phyloP scores from a whole-genome alignment of 805 yeast genomes.

The Priceomyces medius region DNA sequence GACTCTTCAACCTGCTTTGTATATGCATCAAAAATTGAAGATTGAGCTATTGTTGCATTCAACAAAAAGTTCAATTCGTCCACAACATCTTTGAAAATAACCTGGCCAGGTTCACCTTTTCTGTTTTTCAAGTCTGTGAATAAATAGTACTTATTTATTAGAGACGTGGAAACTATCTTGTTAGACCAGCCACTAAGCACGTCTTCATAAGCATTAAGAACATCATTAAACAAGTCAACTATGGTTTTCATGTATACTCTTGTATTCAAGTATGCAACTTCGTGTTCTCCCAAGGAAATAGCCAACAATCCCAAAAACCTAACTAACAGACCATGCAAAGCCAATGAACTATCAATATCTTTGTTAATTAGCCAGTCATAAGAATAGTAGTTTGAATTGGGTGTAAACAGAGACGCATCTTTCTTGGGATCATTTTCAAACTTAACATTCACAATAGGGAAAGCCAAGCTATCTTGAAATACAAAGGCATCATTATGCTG shows the following conservation, averaged over 20 bases:
- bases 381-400: constrained; percentile 35
- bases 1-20: constrained; percentile 47
- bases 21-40: constrained; percentile 49
- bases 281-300: constrained; percentile 39
- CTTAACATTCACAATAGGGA: constrained; percentile 33
- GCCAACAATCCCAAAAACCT: constrained; percentile 36
- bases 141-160: constrained; percentile 20
- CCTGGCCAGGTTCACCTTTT: constrained; percentile 4
- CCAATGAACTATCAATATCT: constrained; percentile 24
- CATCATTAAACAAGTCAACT: constrained; percentile 14
- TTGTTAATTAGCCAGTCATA: constrained; percentile 30
- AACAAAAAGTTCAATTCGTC: constrained; percentile 13
- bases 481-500: constrained; percentile 25
- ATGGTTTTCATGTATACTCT: constrained; percentile 19
- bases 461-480: constrained; percentile 29
- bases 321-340: constrained; percentile 36
- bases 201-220: constrained; percentile 12
- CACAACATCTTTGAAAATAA: constrained; percentile 14
- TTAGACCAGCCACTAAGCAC: constrained; percentile 21
- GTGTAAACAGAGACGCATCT: constrained; percentile 28
- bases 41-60: constrained; percentile 15
- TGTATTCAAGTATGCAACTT: constrained; percentile 31
- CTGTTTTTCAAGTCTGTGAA: constrained; percentile 18
- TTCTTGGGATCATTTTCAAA: constrained; percentile 29
- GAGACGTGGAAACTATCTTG: constrained; percentile 14